Conservation (phyloP, 352 stramenopile species). For the Phytophthora syringae region DNA sequence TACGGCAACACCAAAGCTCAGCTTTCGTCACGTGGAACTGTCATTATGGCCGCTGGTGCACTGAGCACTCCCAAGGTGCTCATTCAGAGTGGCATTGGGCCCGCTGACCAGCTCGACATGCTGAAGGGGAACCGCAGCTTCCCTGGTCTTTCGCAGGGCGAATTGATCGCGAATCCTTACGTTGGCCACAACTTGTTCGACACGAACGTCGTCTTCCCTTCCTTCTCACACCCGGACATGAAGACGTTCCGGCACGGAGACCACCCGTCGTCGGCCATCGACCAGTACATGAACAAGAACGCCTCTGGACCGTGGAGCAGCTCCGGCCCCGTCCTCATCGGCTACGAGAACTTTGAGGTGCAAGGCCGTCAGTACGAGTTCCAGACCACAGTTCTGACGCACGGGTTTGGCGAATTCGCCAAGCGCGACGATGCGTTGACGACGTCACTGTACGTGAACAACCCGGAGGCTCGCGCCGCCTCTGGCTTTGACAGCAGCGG, state of each 20-base stretch:
- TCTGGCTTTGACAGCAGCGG: constrained; percentile 55
- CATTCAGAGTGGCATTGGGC: constrained; percentile 81
- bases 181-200: constrained; percentile 71
- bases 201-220: constrained; percentile 52
- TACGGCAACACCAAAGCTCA: constrained; percentile 46
- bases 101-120: constrained; percentile 56
- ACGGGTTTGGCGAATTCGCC: constrained; percentile 50
- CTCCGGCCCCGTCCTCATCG: constrained; percentile 59
- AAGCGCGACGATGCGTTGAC: constrained; percentile 45
- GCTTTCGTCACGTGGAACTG: constrained; percentile 51
- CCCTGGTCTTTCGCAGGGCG: constrained; percentile 42
- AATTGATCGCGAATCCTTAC: constrained; percentile 59
- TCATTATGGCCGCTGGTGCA: constrained; percentile 78
- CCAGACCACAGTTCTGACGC: constrained; percentile 57
- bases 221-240: constrained; percentile 65
- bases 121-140: constrained; percentile 52
- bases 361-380: constrained; percentile 66
- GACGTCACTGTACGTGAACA: constrained; percentile 66
- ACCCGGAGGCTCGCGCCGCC: constrained; percentile 54
- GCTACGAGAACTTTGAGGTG: constrained; percentile 64
- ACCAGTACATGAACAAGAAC: constrained; percentile 61
- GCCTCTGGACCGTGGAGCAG: constrained; percentile 48
- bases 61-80: constrained; percentile 84
- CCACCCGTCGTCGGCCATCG: constrained; percentile 39
- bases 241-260: constrained; percentile 48